These are phyloP conservation scores for Aureobasidium sp. DNA, from an alignment of 2,329 filamentous ascomycete genomes.

Conservation along the genomic window DNA sequence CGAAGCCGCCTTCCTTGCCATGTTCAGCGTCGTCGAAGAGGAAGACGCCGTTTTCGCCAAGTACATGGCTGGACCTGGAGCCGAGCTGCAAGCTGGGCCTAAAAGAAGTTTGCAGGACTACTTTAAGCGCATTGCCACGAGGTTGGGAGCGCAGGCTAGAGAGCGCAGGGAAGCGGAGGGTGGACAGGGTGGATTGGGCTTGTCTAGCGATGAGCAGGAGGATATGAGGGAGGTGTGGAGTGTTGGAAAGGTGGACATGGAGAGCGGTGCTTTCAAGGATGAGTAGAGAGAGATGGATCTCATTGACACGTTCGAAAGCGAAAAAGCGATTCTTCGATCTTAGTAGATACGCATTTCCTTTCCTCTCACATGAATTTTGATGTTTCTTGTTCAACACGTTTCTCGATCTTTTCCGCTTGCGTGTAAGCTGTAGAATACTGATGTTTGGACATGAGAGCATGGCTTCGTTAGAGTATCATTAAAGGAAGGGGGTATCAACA, in stretches of 20 bases:
- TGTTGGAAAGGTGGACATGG: slow-evolving; percentile 80
- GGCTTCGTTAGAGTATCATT: too few species aligned
- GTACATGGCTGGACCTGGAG: slow-evolving; percentile 63
- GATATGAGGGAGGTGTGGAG: slow-evolving; percentile 96
- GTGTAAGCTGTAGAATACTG: too few species aligned
- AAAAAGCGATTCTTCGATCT: too few species aligned
- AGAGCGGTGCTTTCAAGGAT: slow-evolving; percentile 36
- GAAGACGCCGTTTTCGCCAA: slow-evolving; percentile 83
- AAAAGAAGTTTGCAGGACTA: slow-evolving; percentile 94
- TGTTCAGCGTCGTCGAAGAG: slow-evolving; percentile 84
- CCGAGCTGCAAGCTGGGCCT: slow-evolving; percentile 57
- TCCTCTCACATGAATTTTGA: too few species aligned
- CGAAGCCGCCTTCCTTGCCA: slow-evolving; percentile 83
- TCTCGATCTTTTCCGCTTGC: too few species aligned
- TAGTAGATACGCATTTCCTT: too few species aligned
- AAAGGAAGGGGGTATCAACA: too few species aligned
- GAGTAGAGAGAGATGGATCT: not conserved
- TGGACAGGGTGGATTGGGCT: slow-evolving; percentile 71
- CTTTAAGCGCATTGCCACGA: slow-evolving; percentile 83
- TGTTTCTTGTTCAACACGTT: too few species aligned
- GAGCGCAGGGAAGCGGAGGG: slow-evolving; percentile 89
- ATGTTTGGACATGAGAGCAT: too few species aligned
- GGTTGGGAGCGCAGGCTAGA: slow-evolving; percentile 75
- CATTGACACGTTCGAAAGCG: too few species aligned
- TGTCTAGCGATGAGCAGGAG: slow-evolving; percentile 85